These are phyloP conservation scores for Bipolaris oryzae DNA, from an alignment of 2,329 filamentous ascomycete genomes.

Conservation along the genomic window DNA sequence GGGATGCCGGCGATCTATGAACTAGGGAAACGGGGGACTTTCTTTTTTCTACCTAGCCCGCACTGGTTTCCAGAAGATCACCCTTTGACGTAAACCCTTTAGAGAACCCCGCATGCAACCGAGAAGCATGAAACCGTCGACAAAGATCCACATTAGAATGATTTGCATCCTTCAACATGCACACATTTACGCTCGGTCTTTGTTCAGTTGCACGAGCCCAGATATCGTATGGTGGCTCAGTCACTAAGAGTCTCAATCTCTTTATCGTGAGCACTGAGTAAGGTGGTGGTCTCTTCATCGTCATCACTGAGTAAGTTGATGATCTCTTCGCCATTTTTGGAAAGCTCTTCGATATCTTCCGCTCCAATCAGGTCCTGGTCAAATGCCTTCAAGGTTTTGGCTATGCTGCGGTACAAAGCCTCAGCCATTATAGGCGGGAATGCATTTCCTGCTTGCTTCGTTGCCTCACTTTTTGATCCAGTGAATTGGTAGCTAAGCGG, in stretches of 20 bases:
- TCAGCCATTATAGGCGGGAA: conserved; percentile 28
- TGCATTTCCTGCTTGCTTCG: conserved; percentile 31
- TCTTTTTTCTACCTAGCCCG: not conserved
- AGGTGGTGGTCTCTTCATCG: not conserved
- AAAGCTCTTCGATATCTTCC: conserved; percentile 29
- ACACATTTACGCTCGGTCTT: not conserved
- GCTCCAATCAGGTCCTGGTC: conserved; percentile 32
- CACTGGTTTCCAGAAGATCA: not conserved
- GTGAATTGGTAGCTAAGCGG: conserved; percentile 17
- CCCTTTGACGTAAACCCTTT: too few relatives aligned
- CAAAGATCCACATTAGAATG: too few relatives aligned
- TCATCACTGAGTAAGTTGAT: not conserved
- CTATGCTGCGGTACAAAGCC: conserved; percentile 5
- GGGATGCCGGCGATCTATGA: not conserved
- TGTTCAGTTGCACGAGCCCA: not conserved
- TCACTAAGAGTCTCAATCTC: not conserved
- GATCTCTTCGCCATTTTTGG: not conserved
- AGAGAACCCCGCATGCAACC: too few relatives aligned
- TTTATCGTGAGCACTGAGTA: not conserved
- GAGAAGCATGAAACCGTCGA: not conserved
- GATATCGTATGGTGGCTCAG: not conserved
- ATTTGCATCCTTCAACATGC: too few relatives aligned
- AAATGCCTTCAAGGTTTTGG: conserved; percentile 30
- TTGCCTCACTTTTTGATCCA: conserved; percentile 8
- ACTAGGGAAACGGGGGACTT: not conserved